These are phyloP conservation scores for Kuraishia molischiana DNA, from an alignment of 805 yeast genomes.

Conservation along the genomic window DNA sequence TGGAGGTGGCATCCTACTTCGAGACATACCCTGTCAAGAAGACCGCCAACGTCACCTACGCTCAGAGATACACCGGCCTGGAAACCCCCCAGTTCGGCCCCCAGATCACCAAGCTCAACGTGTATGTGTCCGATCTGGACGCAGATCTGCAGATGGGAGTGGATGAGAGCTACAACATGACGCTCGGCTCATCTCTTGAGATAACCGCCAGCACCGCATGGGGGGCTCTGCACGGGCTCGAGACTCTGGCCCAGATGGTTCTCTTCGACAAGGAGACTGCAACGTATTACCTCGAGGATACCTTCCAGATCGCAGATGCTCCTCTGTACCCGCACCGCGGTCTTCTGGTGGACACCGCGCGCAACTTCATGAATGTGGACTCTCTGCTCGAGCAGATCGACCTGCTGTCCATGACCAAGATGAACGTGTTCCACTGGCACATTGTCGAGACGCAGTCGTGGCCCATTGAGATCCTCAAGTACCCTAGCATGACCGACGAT, in stretches of 20 bases:
- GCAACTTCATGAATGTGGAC: slow-evolving; percentile 22
- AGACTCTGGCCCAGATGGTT: slow-evolving; percentile 30
- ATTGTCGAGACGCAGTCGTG: slow-evolving; percentile 28
- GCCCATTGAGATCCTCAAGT: slow-evolving; percentile 23
- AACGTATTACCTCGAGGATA: slow-evolving; percentile 19
- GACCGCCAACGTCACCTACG: slow-evolving; percentile 2
- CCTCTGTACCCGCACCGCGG: slow-evolving; percentile 30
- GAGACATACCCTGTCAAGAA: too few species aligned
- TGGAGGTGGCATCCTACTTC: slow-evolving; percentile 16
- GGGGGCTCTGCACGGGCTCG: slow-evolving; percentile 31
- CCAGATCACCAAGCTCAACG: slow-evolving; percentile 2
- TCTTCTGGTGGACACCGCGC: slow-evolving; percentile 26
- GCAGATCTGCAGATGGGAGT: slow-evolving; percentile 25
- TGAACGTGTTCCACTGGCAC: slow-evolving; percentile 33
- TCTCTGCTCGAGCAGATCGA: slow-evolving; percentile 25
- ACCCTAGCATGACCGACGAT: slow-evolving; percentile 27
- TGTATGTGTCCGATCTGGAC: slow-evolving; percentile 11
- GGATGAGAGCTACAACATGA: slow-evolving; percentile 24
- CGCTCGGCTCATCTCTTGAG: slow-evolving; percentile 8
- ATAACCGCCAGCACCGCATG: slow-evolving; percentile 22
- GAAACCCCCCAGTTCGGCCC: neutral
- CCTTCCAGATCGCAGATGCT: slow-evolving; percentile 22
- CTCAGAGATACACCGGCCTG: slow-evolving; percentile 1
- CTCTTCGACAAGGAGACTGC: slow-evolving; percentile 14
- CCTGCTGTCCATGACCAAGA: slow-evolving; percentile 25